Evolutionary conservation across 148 eudicot genomes (phyloP).

Genomic region (Chenopodium formosanum): DNA sequence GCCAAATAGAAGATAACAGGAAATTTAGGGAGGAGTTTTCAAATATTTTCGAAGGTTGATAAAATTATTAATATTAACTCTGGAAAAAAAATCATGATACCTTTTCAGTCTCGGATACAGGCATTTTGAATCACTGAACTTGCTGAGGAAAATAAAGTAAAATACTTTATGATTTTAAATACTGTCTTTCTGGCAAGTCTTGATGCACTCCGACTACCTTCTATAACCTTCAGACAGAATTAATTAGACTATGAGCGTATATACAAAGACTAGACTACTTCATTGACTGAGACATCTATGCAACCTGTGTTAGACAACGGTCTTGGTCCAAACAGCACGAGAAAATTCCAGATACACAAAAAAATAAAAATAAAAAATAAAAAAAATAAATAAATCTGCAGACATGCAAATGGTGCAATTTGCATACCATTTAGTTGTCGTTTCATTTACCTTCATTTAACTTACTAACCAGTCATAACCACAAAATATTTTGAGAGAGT

Average conservation of each 20-base stretch:
- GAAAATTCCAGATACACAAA: not conserved
- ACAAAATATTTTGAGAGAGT: not conserved
- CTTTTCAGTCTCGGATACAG: conserved; percentile 35
- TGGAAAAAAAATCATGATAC: conserved; percentile 9
- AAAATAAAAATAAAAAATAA: not conserved
- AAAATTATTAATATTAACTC: not conserved
- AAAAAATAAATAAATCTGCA: not conserved
- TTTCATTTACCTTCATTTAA: not conserved
- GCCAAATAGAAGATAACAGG: conserved; percentile 20
- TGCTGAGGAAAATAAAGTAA: not conserved
- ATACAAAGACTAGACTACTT: conserved; percentile 2
- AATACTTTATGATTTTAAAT: conserved; percentile 4
- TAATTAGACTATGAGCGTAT: conserved; percentile 22
- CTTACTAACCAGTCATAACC: not conserved
- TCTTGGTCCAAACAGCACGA: not conserved
- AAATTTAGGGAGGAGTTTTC: not conserved
- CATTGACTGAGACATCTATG: conserved; percentile 7
- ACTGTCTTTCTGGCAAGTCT: conserved; percentile 24
- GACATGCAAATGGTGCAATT: not conserved
- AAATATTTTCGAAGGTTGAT: not conserved
- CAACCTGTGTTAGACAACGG: not conserved
- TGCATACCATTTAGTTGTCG: not conserved
- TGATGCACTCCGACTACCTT: conserved; percentile 32
- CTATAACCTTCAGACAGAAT: conserved; percentile 32
- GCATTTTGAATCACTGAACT: conserved; percentile 22